Evolutionary conservation across 495 filamentous ascomycete species (phyloP).

Genomic region (Penicillium waksmanii): DNA sequence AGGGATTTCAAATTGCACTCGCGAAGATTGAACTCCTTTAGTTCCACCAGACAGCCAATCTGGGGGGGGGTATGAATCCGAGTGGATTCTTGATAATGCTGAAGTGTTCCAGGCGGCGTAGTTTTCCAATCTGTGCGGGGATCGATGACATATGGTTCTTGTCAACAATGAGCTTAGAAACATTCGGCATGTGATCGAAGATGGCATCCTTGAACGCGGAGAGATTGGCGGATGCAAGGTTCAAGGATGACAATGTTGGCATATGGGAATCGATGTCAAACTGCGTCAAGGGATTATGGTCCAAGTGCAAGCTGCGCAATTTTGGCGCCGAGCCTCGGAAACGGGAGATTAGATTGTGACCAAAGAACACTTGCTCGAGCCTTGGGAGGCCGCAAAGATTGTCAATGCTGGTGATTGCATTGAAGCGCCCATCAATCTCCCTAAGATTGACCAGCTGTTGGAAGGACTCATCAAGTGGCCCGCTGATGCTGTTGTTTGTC

Average conservation of each 20-base stretch:
- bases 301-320: constrained; percentile 80
- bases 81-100: constrained; percentile 92
- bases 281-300: constrained; percentile 90
- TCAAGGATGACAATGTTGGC: constrained; percentile 80
- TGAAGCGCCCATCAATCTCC: constrained; percentile 93
- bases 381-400: constrained; percentile 79
- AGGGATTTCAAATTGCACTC: constrained; percentile 90
- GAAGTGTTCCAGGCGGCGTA: constrained; percentile 84
- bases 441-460: constrained; percentile 73
- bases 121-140: constrained; percentile 78
- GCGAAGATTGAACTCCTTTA: constrained; percentile 82
- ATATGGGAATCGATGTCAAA: constrained; percentile 80
- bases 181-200: constrained; percentile 83
- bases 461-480: constrained; percentile 72
- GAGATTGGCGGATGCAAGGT: constrained; percentile 84
- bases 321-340: constrained; percentile 85
- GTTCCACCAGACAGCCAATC: constrained; percentile 81
- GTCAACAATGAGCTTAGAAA: constrained; percentile 86
- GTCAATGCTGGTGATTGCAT: constrained; percentile 83
- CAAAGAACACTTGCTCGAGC: constrained; percentile 81
- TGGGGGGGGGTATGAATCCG: constrained; percentile 76
- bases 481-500: constrained; percentile 87
- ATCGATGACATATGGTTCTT: constrained; percentile 94
- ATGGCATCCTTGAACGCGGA: constrained; percentile 80
- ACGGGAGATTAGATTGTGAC: constrained; percentile 88